Base-by-base conservation (phyloP, 345 rosid species). In the Populus pruinosa region DNA sequence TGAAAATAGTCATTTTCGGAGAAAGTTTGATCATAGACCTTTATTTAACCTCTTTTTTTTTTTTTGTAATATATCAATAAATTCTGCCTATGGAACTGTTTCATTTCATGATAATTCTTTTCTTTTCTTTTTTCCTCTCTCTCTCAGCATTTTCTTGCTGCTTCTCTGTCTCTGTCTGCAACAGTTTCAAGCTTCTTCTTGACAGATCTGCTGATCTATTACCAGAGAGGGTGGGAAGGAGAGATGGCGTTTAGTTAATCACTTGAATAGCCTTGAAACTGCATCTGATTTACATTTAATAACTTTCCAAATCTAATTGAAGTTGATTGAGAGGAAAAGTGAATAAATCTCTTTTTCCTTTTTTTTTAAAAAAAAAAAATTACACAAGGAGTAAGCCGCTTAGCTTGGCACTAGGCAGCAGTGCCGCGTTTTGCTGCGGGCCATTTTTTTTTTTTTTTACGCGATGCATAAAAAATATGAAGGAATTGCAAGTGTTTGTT, bases 141-240 rank as follows among this genome's bases (percentile, higher is more conserved):
- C 72, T 71, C 64, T 56, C 70, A 33, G 23, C 47, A 35, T 33
- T 67, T 66, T 67, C 71, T 50, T 21, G 72, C 65, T 7, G 72
- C 65, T 35, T 56, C 75, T 69, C 64, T 53, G 49, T 77, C 59
- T 29, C 33, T 62, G 67, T 23, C 41, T 55, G 18, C 2, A 27
- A 23, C 79, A 63, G 78, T 72, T 74, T 78, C 72, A 38, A 76
- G 68, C 80, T 70, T 78, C 65, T 36, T 64, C 82, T 59, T 25
- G 6, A 65, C 59, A 64, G 39, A 82, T 81, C 78, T 76, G 83
- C 76, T 74, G 25, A 59, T 62, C 75, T 25, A 36, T 72, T 74
- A 31, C 65, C 69, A 23, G 80, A 27, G 36, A 33, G 68, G 18
- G 36, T 31, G 68, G 68, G 68, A 9, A 35, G 8, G 31, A 38